Evolutionary conservation across 805 yeast species (phyloP).

Genomic region (Torulaspora franciscae): DNA sequence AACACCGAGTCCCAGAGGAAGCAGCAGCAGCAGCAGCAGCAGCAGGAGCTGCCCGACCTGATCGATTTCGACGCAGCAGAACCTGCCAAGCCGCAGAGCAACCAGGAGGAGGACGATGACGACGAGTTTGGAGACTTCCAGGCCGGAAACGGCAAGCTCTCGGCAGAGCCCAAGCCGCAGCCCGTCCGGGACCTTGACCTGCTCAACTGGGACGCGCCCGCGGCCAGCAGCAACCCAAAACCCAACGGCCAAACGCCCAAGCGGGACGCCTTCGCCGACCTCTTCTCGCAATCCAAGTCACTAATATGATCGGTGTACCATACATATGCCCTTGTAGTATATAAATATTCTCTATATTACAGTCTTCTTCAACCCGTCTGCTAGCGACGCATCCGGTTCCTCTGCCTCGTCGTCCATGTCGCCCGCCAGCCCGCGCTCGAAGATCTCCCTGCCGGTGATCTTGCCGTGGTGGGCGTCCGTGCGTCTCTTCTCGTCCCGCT

Average conservation of each 20-base stretch:
- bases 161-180: conserved; percentile 1
- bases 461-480: conserved; percentile 64
- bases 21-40: conserved; percentile 19
- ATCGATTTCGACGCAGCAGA: conserved; percentile 29
- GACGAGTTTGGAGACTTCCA: conserved; percentile 39
- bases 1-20: conserved; percentile 33
- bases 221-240: conserved; percentile 7
- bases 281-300: conserved; percentile 32
- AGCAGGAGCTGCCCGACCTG: conserved; percentile 30
- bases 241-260: conserved; percentile 1
- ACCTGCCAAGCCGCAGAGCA: conserved; percentile 3
- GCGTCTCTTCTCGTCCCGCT: conserved; percentile 48
- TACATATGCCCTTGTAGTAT: conserved; percentile 1
- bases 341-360: conserved; percentile 6
- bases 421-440: conserved; percentile 82
- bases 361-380: conserved; percentile 12
- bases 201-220: conserved; percentile 13
- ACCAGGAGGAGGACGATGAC: conserved; percentile 28
- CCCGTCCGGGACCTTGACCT: conserved; percentile 14
- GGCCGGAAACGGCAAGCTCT: conserved; percentile 18
- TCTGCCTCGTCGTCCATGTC: conserved; percentile 54
- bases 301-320: conserved; percentile 17
- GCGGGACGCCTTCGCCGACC: conserved; percentile 31
- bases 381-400: conserved; percentile 23
- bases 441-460: conserved; percentile 82